phyloP scores from a whole-genome alignment of 2,329 filamentous ascomycete species.

The Xylariaceae sp. region DNA sequence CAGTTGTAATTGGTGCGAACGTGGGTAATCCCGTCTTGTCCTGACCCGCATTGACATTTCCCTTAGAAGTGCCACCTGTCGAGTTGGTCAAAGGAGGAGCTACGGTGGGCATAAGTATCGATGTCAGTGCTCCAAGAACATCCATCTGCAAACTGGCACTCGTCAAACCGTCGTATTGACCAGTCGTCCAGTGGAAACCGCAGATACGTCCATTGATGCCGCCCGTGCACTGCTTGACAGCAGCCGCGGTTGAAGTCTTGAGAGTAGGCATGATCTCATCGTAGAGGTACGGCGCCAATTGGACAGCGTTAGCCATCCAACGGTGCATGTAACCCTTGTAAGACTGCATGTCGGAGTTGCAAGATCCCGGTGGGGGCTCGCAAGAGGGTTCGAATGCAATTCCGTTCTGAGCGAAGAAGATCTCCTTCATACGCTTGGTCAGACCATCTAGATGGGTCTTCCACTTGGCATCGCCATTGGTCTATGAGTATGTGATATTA shows the following conservation, averaged over 20 bases:
- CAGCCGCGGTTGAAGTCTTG: conserved; percentile 52
- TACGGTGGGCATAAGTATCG: conserved; percentile 33
- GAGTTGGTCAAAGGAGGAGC: conserved; percentile 43
- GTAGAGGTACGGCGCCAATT: conserved; percentile 56
- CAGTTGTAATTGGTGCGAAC: conserved; percentile 36
- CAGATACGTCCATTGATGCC: conserved; percentile 55
- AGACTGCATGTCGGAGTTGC: conserved; percentile 65
- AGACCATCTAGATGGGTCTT: conserved; percentile 50
- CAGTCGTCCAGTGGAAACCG: conserved; percentile 55
- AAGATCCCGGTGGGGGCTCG: conserved; percentile 48
- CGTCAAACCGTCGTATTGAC: conserved; percentile 38
- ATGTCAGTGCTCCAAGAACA: conserved; percentile 47
- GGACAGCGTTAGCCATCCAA: conserved; percentile 57
- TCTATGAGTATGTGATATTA: conserved; percentile 35
- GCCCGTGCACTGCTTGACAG: conserved; percentile 57
- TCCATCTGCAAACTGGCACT: conserved; percentile 55
- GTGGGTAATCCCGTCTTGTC: conserved; percentile 23
- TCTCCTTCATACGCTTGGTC: conserved; percentile 42
- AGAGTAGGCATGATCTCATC: conserved; percentile 54
- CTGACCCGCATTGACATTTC: conserved; percentile 42
- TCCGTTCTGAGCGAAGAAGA: conserved; percentile 49
- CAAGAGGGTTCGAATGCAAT: conserved; percentile 64
- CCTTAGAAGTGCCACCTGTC: conserved; percentile 47
- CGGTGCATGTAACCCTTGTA: conserved; percentile 68
- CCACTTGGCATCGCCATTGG: conserved; percentile 52